Conservation (phyloP, 192 early-diverging fungal species). For the Diversispora epigaea region DNA sequence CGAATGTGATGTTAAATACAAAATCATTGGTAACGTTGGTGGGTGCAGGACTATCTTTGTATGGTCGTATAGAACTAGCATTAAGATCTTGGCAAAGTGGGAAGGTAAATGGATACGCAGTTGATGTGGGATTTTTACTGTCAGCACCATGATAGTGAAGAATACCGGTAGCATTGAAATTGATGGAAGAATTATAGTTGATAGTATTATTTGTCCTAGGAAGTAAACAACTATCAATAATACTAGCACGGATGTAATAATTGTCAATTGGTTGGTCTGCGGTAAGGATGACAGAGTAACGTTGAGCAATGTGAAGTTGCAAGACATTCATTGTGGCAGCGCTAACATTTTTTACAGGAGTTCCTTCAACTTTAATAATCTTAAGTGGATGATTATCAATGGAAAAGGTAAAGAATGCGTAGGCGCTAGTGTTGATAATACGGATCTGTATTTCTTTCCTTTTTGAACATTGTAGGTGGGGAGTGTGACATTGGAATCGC, state of each 20-base stretch:
- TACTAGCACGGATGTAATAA: constrained; percentile 41
- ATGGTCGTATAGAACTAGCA: too few relatives aligned
- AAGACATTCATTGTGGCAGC: constrained; percentile 18
- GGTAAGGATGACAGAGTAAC: constrained; percentile 44
- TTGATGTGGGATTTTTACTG: neutral
- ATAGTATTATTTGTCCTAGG: constrained; percentile 32
- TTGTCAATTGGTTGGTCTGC: constrained; percentile 40
- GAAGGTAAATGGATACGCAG: neutral
- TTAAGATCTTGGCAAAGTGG: too few relatives aligned
- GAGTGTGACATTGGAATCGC: constrained; percentile 11
- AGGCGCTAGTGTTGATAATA: constrained; percentile 37
- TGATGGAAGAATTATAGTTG: constrained; percentile 32
- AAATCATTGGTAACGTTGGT: too few relatives aligned
- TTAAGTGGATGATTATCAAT: constrained; percentile 43
- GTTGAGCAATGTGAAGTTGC: constrained; percentile 40
- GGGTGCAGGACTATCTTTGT: too few relatives aligned
- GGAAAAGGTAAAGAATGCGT: constrained; percentile 35
- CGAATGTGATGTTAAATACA: too few relatives aligned
- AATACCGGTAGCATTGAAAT: constrained; percentile 33
- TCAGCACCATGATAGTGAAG: neutral
- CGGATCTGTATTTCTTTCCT: constrained; percentile 36
- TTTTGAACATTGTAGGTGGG: constrained; percentile 31
- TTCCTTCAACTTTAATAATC: constrained; percentile 43
- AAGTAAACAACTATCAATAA: constrained; percentile 14
- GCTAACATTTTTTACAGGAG: constrained; percentile 32